Evolutionary conservation across 1,284 basidiomycete species (phyloP).

Genomic region (Sanghuangporus weigelae): DNA sequence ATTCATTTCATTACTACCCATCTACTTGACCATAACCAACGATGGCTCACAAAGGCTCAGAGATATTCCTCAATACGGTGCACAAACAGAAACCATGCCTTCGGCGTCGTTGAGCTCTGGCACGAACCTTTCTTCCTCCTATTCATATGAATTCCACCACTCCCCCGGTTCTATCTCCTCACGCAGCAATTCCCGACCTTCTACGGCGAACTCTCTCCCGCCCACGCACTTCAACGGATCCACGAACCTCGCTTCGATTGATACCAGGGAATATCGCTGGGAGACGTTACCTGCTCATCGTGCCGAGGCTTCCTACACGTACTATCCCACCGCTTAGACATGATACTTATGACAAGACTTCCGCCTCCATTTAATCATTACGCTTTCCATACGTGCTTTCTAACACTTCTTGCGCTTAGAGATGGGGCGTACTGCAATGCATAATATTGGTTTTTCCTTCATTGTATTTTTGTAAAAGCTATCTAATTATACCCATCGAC

Average conservation of each 20-base stretch:
- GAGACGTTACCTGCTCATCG: conserved; percentile 9
- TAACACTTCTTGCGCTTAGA: neutral
- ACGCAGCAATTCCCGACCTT: conserved; percentile 41
- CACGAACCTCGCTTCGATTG: conserved; percentile 34
- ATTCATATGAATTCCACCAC: conserved; percentile 4
- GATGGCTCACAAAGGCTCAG: neutral
- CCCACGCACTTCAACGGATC: conserved; percentile 21
- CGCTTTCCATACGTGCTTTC: neutral
- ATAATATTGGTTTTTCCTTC: neutral
- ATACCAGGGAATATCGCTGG: conserved; percentile 51
- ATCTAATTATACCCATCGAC: neutral
- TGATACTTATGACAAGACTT: neutral
- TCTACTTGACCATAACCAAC: neutral
- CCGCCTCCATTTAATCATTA: neutral
- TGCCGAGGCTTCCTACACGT: conserved; percentile 1
- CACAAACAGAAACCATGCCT: neutral
- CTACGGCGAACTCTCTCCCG: conserved; percentile 38
- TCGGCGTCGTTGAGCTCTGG: conserved; percentile 3
- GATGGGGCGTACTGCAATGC: neutral
- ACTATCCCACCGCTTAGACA: conserved; percentile 8
- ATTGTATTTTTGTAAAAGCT: neutral
- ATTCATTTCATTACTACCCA: neutral
- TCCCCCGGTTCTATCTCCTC: conserved; percentile 15
- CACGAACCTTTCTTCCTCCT: neutral
- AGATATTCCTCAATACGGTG: neutral